Percentiles rank a stretch among this genome's conserved stretches.
Evolutionary conservation across 345 rosid species (phyloP).

Genomic region (Garcia nutans): DNA sequence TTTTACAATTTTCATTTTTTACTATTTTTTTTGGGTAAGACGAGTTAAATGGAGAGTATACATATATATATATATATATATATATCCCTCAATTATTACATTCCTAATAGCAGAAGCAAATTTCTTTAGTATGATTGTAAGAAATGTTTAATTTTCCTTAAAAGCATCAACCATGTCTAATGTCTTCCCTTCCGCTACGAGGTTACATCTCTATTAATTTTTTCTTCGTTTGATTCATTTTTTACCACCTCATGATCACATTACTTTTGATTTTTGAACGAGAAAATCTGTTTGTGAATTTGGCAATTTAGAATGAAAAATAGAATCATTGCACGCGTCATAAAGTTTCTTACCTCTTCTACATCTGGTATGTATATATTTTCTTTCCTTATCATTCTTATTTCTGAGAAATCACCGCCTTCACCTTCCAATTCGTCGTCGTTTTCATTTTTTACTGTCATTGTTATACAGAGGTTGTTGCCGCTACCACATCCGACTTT

Average conservation of each 20-base stretch:
- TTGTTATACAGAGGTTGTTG: slow-evolving; percentile 24
- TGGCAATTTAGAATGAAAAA: slow-evolving; percentile 29
- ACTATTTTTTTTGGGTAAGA: too few relatives aligned
- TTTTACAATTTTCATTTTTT: too few relatives aligned
- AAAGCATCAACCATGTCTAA: neutral
- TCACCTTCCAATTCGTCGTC: neutral
- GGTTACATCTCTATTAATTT: too few relatives aligned
- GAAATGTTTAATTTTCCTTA: slow-evolving; percentile 6
- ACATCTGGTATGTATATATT: slow-evolving; percentile 13
- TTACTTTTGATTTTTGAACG: neutral
- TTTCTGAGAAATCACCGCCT: neutral
- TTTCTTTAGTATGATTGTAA: neutral
- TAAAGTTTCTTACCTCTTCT: slow-evolving; percentile 21
- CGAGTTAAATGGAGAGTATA: too few relatives aligned
- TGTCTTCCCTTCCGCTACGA: slow-evolving; percentile 6
- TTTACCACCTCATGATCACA: neutral
- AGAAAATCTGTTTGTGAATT: too few relatives aligned
- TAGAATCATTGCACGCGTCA: slow-evolving; percentile 18
- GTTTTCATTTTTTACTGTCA: neutral
- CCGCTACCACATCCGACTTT: slow-evolving; percentile 6
- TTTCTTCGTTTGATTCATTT: too few relatives aligned
- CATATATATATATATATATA: too few relatives aligned
- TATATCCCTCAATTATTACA: too few relatives aligned
- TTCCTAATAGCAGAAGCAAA: neutral
- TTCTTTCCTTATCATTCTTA: neutral